Percentiles rank a stretch among this genome's conserved stretches.
phyloP scores from a whole-genome alignment of 176 grass and related monocot genomes.

The Musa itinerans region DNA sequence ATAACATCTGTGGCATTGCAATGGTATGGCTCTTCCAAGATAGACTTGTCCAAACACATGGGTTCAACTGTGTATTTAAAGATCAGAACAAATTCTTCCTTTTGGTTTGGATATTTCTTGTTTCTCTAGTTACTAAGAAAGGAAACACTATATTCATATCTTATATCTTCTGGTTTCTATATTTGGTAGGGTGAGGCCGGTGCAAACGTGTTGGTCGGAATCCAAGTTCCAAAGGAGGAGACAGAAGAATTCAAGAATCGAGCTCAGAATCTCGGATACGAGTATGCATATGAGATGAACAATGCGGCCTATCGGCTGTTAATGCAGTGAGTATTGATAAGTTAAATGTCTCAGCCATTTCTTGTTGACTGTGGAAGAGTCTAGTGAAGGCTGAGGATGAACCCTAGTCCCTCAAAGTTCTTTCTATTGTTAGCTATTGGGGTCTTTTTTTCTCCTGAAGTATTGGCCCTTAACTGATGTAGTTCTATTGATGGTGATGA shows the following conservation, averaged over 20 bases:
- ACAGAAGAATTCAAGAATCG: conserved; percentile 46
- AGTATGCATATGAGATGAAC: conserved; percentile 68
- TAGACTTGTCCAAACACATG: no score
- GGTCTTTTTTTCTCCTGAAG: background rate
- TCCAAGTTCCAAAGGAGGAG: conserved; percentile 69
- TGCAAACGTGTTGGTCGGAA: conserved; percentile 85
- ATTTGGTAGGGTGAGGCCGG: conserved; percentile 57
- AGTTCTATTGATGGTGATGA: background rate
- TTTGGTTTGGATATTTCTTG: background rate
- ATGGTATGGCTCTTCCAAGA: no score
- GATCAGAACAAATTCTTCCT: no score
- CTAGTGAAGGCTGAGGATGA: background rate
- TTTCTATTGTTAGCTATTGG: background rate
- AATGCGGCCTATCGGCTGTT: conserved; percentile 76
- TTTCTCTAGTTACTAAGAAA: background rate
- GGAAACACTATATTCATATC: background rate
- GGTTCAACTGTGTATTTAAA: no score
- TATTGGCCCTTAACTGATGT: background rate
- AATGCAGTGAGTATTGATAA: conserved; percentile 30
- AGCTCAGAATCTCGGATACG: conserved; percentile 54
- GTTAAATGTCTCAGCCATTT: no score
- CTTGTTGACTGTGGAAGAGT: background rate
- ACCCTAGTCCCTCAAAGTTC: background rate
- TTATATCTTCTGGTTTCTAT: background rate
- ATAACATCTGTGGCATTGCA: no score